phyloP scores from a whole-genome alignment of 208 protist species.

The Wallacemonas sp. region DNA sequence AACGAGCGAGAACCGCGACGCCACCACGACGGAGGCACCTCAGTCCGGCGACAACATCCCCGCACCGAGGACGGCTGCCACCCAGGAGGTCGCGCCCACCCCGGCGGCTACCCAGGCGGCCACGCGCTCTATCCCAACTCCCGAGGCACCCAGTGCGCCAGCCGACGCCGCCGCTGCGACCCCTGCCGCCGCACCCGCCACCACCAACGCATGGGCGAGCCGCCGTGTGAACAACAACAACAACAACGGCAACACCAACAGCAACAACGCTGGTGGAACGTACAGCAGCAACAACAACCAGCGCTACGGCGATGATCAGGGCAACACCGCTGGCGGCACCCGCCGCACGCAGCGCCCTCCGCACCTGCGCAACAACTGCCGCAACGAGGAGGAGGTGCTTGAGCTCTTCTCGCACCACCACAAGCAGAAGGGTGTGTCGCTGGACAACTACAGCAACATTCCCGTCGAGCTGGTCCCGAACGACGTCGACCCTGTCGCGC shows the following conservation, averaged over 20 bases:
- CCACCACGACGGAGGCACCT: too few species aligned
- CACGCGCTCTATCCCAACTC: background rate
- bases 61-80: background rate
- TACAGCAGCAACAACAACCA: conserved; percentile 21
- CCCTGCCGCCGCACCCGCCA: conserved; percentile 7
- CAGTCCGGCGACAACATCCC: too few species aligned
- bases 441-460: conserved; percentile 87
- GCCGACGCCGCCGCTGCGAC: background rate
- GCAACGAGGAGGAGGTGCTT: conserved; percentile 70
- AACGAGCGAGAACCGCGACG: background rate
- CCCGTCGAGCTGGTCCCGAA: conserved; percentile 84
- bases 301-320: conserved; percentile 16
- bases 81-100: background rate
- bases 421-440: conserved; percentile 72
- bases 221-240: conserved; percentile 7
- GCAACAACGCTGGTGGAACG: conserved; percentile 5
- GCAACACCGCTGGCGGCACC: background rate
- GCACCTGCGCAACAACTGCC: conserved; percentile 72
- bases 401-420: conserved; percentile 75
- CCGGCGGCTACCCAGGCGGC: background rate
- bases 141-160: background rate
- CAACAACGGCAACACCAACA: background rate
- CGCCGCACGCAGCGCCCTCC: conserved; percentile 57
- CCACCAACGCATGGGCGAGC: conserved; percentile 14
- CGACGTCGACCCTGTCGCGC: conserved; percentile 66